Percentiles rank a stretch among this genome's conserved stretches.
Evolutionary conservation across 257 asterid species (phyloP).

Genomic region (Solanum piurae): DNA sequence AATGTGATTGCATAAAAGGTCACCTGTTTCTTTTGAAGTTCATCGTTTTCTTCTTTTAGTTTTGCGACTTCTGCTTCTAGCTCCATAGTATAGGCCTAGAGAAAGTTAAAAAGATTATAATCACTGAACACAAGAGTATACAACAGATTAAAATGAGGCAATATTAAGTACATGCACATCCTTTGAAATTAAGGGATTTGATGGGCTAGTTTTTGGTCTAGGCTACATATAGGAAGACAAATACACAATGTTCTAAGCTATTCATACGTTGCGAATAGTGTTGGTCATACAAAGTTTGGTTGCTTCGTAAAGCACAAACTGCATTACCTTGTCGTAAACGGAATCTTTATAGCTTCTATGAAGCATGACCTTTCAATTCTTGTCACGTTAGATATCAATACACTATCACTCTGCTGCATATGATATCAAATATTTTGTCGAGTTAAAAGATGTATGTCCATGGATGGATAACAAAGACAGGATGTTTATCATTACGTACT

Average conservation of each 20-base stretch:
- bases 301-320: too few species aligned
- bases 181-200: not conserved
- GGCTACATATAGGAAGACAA: not conserved
- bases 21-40: conserved; percentile 68
- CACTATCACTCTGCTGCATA: not conserved
- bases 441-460: not conserved
- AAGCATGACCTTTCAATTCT: not conserved
- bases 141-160: not conserved
- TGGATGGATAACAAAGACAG: not conserved
- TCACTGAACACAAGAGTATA: not conserved
- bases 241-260: not conserved
- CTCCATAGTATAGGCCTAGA: conserved; percentile 73
- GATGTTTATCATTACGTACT: not conserved
- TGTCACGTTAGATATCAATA: not conserved
- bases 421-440: not conserved
- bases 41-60: conserved; percentile 77
- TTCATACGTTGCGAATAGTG: not conserved
- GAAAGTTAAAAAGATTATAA: not conserved
- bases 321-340: too few species aligned
- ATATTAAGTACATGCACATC: not conserved
- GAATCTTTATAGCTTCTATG: not conserved
- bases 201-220: not conserved
- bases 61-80: conserved; percentile 89
- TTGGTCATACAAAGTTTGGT: too few species aligned
- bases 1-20: not conserved